Evolutionary conservation across 1,284 basidiomycete species (phyloP).

Genomic region (Flammula alnicola): DNA sequence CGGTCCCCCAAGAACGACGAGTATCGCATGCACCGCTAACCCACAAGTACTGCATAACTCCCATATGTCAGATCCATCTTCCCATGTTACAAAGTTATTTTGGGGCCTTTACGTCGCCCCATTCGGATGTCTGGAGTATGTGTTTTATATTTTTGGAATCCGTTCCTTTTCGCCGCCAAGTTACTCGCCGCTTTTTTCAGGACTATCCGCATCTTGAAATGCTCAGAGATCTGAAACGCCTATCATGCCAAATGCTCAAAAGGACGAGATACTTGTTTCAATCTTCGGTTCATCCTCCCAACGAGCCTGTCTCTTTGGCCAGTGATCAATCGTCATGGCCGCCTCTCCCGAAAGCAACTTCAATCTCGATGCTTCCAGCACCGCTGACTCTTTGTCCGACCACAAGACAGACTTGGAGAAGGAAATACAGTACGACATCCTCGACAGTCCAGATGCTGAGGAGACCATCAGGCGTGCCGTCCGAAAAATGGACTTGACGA

Average conservation of each 20-base stretch:
- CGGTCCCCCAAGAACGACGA: slow-evolving; percentile 3
- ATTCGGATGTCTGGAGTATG: too few species aligned
- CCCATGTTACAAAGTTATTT: too few species aligned
- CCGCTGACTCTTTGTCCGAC: slow-evolving; percentile 1
- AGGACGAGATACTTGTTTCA: neutral
- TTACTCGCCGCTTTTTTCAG: too few species aligned
- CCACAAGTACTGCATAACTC: slow-evolving; percentile 1
- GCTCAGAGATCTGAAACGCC: neutral
- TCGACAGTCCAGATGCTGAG: slow-evolving; percentile 11
- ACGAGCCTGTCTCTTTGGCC: slow-evolving; percentile 2
- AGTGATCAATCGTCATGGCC: slow-evolving; percentile 2
- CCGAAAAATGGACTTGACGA: slow-evolving; percentile 33
- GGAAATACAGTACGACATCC: slow-evolving; percentile 11
- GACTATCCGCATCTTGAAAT: too few species aligned
- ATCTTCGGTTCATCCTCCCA: slow-evolving; percentile 2
- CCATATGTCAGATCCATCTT: too few species aligned
- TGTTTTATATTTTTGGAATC: too few species aligned
- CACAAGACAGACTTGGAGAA: neutral
- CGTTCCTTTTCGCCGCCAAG: too few species aligned
- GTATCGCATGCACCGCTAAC: slow-evolving; percentile 6
- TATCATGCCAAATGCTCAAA: slow-evolving; percentile 6
- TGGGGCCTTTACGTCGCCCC: too few species aligned
- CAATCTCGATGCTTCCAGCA: slow-evolving; percentile 1
- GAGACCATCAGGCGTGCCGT: slow-evolving; percentile 26
- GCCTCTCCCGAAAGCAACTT: slow-evolving; percentile 2